Base-by-base conservation (phyloP, 768 basidiomycete species). In the Tricholoma hemisulphureum region DNA sequence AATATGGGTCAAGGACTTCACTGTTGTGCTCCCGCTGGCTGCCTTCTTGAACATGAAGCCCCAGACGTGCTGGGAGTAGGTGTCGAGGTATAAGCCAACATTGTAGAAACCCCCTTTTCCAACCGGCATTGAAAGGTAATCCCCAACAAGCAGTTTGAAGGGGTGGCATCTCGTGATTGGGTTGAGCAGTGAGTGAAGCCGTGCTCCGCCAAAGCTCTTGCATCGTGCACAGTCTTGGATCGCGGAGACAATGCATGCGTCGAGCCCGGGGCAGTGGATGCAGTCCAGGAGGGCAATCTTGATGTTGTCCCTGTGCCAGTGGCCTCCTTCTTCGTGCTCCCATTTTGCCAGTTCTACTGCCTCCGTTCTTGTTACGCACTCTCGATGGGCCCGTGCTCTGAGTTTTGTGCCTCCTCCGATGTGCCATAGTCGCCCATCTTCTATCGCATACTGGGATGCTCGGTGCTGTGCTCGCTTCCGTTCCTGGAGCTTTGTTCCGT, bases 91-190 rank as follows among this genome's bases (percentile, higher is more conserved):
- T 32, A 58, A 46, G 14, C 56, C 49, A 7, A 51, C 14, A 8
- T 34, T 52, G 18, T 67, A 62, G 53, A 61, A 72, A 0, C 74
- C 69, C 0, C 73, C 73, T 48, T 65, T 72, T 0, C 73, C 77
- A 8, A 29, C 58, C 1, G 72, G 74, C 31, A 57, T 41, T 41
- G 39, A 20, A 41, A 41, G 39, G 39, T 41, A 41, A 11, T 41
- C 39, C 5, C n/a, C 39, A 5, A 21, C 6, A 2, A 21, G 39
- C 18, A 21, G 5, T 21, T 41, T 11, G 39, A 20, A 21, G 18
- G n/a, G n/a, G 39, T n/a, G n/a, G n/a, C n/a, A n/a, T n/a, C n/a
- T n/a, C n/a, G n/a, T n/a, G n/a, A n/a, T n/a, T n/a, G n/a, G 39
- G 39, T 41, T 20, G 39, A 41, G 39, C 18, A 41, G 39, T 41